These are phyloP conservation scores for Yamadazyma membranifaciens DNA, from an alignment of 1,139 yeast genomes.

Conservation along the genomic window DNA sequence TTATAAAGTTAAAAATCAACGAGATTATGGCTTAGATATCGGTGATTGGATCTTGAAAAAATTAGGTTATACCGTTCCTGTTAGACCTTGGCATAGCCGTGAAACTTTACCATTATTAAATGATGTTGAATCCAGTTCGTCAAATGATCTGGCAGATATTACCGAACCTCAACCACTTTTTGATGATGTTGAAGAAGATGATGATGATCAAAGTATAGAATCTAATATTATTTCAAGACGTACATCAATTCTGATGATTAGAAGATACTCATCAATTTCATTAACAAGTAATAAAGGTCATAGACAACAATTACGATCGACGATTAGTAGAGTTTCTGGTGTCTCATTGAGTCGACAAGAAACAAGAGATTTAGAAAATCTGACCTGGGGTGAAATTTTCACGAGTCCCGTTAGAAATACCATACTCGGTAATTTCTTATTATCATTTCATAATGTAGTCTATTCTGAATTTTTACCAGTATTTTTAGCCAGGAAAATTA, in stretches of 20 bases:
- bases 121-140: slow-evolving; percentile 7
- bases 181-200: slow-evolving; percentile 9
- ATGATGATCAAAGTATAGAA: slow-evolving; percentile 13
- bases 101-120: slow-evolving; percentile 1
- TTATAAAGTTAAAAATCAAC: slow-evolving; percentile 34
- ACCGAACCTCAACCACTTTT: slow-evolving; percentile 14
- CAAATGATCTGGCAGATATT: slow-evolving; percentile 5
- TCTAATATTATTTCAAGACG: slow-evolving; percentile 30
- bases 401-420: slow-evolving; percentile 15
- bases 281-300: background rate
- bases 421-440: slow-evolving; percentile 12
- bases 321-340: slow-evolving; percentile 15
- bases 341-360: slow-evolving; percentile 12
- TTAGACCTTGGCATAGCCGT: slow-evolving; percentile 18
- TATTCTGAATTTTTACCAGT: slow-evolving; percentile 61
- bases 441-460: slow-evolving; percentile 46
- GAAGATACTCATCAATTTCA: slow-evolving; percentile 38
- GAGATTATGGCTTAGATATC: slow-evolving; percentile 51
- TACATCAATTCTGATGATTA: slow-evolving; percentile 36
- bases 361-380: slow-evolving; percentile 10
- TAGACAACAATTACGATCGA: slow-evolving; percentile 12
- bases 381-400: slow-evolving; percentile 11
- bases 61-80: slow-evolving; percentile 26
- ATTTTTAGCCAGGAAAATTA: slow-evolving; percentile 50
- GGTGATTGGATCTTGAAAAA: slow-evolving; percentile 45